Evolutionary conservation across 768 basidiomycete genomes (phyloP).

Genomic region (Leccinum sublutescens): DNA sequence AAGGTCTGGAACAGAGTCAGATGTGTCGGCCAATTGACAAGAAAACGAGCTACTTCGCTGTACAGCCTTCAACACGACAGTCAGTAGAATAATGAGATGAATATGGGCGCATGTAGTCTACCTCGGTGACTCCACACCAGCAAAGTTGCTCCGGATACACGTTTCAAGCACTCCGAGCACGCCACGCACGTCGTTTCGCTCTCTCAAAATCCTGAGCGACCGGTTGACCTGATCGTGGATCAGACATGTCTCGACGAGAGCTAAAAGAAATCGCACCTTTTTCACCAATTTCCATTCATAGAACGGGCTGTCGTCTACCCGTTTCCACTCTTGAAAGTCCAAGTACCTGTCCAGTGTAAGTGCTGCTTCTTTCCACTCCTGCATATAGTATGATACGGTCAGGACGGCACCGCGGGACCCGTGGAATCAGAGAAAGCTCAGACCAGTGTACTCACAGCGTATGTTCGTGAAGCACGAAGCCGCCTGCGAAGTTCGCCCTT

Average conservation of each 20-base stretch:
- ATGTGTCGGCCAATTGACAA: conserved; percentile 1
- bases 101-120: conserved; percentile 20
- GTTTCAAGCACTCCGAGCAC: conserved; percentile 89
- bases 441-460: conserved; percentile 48
- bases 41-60: conserved; percentile 58
- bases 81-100: conserved; percentile 3
- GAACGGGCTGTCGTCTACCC: conserved; percentile 79
- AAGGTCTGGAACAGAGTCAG: conserved; percentile 62
- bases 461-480: conserved; percentile 71
- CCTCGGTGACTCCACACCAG: conserved; percentile 85
- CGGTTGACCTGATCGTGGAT: conserved; percentile 56
- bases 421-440: background rate
- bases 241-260: background rate
- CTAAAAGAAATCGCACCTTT: conserved; percentile 45
- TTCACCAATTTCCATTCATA: conserved; percentile 89
- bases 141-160: conserved; percentile 90
- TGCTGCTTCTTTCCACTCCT: conserved; percentile 91
- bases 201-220: conserved; percentile 68
- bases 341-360: conserved; percentile 76
- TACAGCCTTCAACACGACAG: conserved; percentile 59
- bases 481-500: conserved; percentile 76
- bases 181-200: conserved; percentile 78
- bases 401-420: background rate
- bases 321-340: conserved; percentile 89
- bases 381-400: background rate